phyloP scores from a whole-genome alignment of 768 basidiomycete species.

The Phaeotremella skinneri region DNA sequence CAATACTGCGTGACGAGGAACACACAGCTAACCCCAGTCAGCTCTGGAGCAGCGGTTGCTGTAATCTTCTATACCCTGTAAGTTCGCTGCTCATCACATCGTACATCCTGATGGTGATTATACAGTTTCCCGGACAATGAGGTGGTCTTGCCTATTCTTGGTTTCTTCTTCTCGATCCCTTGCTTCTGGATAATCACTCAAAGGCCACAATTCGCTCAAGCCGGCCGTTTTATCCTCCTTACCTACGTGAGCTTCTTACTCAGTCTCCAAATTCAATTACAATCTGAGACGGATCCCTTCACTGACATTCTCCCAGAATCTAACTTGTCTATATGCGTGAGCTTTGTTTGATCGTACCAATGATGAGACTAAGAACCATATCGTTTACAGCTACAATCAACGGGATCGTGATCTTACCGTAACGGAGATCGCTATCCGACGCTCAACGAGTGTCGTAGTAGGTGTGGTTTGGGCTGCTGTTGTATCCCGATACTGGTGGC shows the following conservation, averaged over 20 bases:
- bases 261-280: conserved; percentile 61
- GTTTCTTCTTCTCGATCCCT: conserved; percentile 73
- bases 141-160: conserved; percentile 71
- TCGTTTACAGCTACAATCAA: conserved; percentile 67
- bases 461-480: conserved; percentile 88
- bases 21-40: conserved; percentile 40
- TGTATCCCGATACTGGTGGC: conserved; percentile 92
- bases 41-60: conserved; percentile 75
- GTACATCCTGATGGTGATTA: conserved; percentile 1
- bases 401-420: conserved; percentile 66
- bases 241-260: conserved; percentile 55
- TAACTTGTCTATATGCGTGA: conserved; percentile 65
- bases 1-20: not conserved
- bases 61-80: conserved; percentile 64
- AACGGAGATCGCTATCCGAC: conserved; percentile 67
- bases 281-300: conserved; percentile 71
- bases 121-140: conserved; percentile 70
- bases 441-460: conserved; percentile 73
- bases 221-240: conserved; percentile 41
- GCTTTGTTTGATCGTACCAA: not conserved
- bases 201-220: conserved; percentile 40
- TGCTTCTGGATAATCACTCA: conserved; percentile 84
- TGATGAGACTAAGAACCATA: conserved; percentile 44
- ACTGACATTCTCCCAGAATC: conserved; percentile 58
- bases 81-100: conserved; percentile 1